These are phyloP conservation scores for Ensete glaucum DNA, from an alignment of 176 grass and related monocot species.

Conservation along the genomic window DNA sequence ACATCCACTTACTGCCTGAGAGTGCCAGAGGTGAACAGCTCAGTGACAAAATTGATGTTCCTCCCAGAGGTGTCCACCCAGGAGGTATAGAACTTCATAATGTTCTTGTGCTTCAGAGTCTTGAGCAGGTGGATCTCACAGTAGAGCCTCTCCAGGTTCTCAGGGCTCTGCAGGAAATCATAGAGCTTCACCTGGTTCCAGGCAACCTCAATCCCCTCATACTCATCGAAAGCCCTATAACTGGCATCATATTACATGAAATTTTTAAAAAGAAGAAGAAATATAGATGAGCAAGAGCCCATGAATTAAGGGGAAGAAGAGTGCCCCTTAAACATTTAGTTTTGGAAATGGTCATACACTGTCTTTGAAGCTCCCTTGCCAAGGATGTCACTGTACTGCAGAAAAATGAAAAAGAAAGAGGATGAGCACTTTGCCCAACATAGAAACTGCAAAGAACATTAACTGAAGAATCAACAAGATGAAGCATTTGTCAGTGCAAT, in stretches of 20 bases:
- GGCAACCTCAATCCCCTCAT: constrained; percentile 90
- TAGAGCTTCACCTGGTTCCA: constrained; percentile 97
- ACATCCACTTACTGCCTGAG: constrained; percentile 61
- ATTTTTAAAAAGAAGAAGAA: not conserved
- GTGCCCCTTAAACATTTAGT: not conserved
- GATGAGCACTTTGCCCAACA: not conserved
- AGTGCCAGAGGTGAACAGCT: constrained; percentile 98
- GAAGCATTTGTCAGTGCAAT: not conserved
- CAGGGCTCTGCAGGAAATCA: constrained; percentile 76
- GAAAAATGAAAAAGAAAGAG: constrained; percentile 20
- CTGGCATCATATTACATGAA: constrained; percentile 21
- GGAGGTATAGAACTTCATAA: constrained; percentile 94
- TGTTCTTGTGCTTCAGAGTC: constrained; percentile 87
- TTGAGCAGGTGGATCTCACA: constrained; percentile 99
- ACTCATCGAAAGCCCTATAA: constrained; percentile 89
- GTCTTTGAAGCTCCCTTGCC: constrained; percentile 98
- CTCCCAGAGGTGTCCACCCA: constrained; percentile 75
- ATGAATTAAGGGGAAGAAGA: not conserved
- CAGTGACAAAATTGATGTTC: constrained; percentile 99
- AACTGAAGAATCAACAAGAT: not conserved
- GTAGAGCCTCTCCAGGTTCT: constrained; percentile 89
- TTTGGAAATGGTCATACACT: constrained; percentile 51
- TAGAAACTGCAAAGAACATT: too few relatives aligned
- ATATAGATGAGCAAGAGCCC: not conserved
- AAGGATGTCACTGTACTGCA: constrained; percentile 77